phyloP scores from a whole-genome alignment of 345 rosid genomes.

The Boechera stricta region DNA sequence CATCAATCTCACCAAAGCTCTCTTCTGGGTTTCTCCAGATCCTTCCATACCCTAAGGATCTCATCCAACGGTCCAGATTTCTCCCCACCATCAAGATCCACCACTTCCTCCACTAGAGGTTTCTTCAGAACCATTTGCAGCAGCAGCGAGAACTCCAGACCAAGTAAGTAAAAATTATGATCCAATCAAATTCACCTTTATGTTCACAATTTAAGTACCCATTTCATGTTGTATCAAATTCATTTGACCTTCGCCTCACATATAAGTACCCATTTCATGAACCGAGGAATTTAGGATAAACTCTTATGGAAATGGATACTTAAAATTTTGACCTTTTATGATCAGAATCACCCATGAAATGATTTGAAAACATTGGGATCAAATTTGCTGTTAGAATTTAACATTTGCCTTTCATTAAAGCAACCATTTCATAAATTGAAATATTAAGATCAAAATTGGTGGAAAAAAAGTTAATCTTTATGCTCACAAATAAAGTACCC shows the following conservation, averaged over 20 bases:
- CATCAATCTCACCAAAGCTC: constrained; percentile 29
- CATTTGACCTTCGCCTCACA: no score
- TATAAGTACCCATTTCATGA: background rate
- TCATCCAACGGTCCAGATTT: constrained; percentile 38
- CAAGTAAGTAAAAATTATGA: constrained; percentile 30
- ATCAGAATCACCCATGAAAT: no score
- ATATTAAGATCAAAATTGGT: no score
- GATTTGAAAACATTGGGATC: no score
- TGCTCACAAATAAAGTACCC: background rate
- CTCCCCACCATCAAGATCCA: constrained; percentile 35
- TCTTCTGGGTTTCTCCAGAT: constrained; percentile 32
- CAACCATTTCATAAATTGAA: no score
- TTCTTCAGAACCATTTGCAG: constrained; percentile 39
- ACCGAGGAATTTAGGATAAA: no score
- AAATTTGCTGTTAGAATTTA: no score
- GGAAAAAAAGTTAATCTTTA: no score
- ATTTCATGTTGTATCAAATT: background rate
- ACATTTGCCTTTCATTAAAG: no score
- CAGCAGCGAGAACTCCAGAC: constrained; percentile 32
- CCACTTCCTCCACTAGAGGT: constrained; percentile 23
- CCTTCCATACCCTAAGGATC: constrained; percentile 29
- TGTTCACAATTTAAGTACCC: background rate
- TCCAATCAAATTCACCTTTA: background rate
- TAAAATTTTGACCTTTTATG: no score
- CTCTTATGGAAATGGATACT: no score